Conservation (phyloP, 345 rosid species). For the Acer negundo region DNA sequence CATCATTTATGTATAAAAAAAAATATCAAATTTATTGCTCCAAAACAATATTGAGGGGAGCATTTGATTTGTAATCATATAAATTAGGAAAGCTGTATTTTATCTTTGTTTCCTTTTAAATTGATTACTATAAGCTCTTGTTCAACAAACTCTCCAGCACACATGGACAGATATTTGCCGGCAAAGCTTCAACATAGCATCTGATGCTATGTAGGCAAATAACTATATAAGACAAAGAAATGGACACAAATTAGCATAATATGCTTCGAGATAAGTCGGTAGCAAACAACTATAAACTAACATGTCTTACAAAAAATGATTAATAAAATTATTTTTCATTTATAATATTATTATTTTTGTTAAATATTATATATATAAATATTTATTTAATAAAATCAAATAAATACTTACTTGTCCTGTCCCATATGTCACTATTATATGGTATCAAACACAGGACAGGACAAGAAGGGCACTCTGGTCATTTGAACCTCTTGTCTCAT, state of each 20-base stretch:
- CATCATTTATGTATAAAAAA: neutral
- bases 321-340: too few species aligned
- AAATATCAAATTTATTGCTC: neutral
- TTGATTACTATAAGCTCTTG: constrained; percentile 72
- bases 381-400: too few species aligned
- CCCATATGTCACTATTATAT: too few species aligned
- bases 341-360: too few species aligned
- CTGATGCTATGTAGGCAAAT: constrained; percentile 92
- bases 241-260: constrained; percentile 8
- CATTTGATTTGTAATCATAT: neutral
- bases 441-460: too few species aligned
- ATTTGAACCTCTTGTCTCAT: too few species aligned
- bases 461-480: too few species aligned
- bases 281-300: neutral
- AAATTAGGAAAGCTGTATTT: too few species aligned
- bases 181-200: constrained; percentile 72
- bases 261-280: neutral
- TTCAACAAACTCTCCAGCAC: constrained; percentile 68
- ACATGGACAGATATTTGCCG: constrained; percentile 58
- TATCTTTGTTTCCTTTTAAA: constrained; percentile 58
- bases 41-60: neutral
- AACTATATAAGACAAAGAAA: constrained; percentile 46
- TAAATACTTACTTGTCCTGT: too few species aligned
- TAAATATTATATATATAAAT: too few species aligned
- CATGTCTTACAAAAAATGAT: too few species aligned